A percentile compares a stretch with the other conserved stretches of the same genome.
These are phyloP conservation scores for Fusarium stilboides DNA, from an alignment of 2,329 filamentous ascomycete species.

Conservation along the genomic window DNA sequence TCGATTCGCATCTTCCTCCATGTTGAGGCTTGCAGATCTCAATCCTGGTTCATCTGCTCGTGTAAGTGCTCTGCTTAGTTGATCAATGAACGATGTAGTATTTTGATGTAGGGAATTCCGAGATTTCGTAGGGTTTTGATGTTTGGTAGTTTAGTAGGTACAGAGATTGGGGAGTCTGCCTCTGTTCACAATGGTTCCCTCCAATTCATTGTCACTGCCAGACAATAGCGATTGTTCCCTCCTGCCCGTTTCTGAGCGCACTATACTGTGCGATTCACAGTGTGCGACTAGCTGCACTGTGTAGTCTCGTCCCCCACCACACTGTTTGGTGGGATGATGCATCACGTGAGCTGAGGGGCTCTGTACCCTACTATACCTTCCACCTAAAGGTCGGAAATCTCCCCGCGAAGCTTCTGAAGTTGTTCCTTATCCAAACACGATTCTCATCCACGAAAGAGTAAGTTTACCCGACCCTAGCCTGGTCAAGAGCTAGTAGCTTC, in stretches of 20 bases:
- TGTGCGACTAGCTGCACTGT: accelerated
- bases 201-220: conserved; percentile 10
- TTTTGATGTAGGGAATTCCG: conserved; percentile 17
- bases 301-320: conserved; percentile 7
- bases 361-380: conserved; percentile 55
- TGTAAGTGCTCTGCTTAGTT: conserved; percentile 41
- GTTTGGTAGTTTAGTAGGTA: not conserved
- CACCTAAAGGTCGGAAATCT: conserved; percentile 47
- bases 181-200: not conserved
- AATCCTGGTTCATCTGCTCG: conserved; percentile 9
- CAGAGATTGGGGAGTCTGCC: not conserved
- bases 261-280: conserved; percentile 8
- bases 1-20: conserved; percentile 35
- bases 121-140: not conserved
- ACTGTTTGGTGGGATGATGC: not conserved
- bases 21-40: conserved; percentile 19
- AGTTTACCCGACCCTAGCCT: conserved; percentile 37
- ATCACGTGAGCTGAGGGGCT: conserved; percentile 57
- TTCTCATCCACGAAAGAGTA: conserved; percentile 64
- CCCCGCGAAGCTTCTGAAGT: conserved; percentile 48
- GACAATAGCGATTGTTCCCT: conserved; percentile 29
- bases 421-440: conserved; percentile 62
- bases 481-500: conserved; percentile 26
- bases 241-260: conserved; percentile 7
- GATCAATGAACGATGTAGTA: conserved; percentile 10